These are phyloP conservation scores for Phaeolepiota aurea DNA, from an alignment of 768 basidiomycete species.

Conservation along the genomic window DNA sequence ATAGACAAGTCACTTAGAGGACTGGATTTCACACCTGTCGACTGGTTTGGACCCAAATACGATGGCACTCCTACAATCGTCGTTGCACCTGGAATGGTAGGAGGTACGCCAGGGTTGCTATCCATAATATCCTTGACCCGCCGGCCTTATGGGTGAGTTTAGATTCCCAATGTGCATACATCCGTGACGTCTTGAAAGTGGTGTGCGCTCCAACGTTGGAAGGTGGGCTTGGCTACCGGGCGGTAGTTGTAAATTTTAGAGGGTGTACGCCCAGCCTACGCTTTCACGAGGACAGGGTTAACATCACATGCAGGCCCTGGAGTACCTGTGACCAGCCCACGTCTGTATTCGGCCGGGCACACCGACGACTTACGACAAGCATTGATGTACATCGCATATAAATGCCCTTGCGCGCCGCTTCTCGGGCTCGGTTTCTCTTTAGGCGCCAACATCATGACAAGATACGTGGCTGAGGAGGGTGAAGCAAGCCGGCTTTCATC, in stretches of 20 bases:
- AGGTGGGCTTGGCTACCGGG: constrained; percentile 72
- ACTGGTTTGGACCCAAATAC: constrained; percentile 8
- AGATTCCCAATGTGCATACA: constrained; percentile 74
- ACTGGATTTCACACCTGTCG: constrained; percentile 35
- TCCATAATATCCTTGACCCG: neutral
- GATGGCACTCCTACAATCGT: constrained; percentile 30
- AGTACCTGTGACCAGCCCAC: constrained; percentile 58
- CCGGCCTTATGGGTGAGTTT: neutral
- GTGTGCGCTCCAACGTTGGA: constrained; percentile 50
- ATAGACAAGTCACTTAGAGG: constrained; percentile 21
- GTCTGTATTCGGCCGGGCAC: constrained; percentile 65
- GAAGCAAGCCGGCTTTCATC: constrained; percentile 41
- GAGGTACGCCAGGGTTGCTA: constrained; percentile 13
- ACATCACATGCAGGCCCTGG: constrained; percentile 44
- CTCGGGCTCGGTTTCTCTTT: constrained; percentile 77
- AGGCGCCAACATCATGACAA: constrained; percentile 71
- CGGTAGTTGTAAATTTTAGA: constrained; percentile 69
- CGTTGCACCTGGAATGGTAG: constrained; percentile 24
- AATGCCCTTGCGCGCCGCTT: constrained; percentile 60
- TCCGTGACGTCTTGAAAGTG: constrained; percentile 57
- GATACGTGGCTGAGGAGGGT: constrained; percentile 70
- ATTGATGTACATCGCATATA: constrained; percentile 50
- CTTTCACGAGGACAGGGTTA: constrained; percentile 1
- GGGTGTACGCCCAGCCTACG: constrained; percentile 43
- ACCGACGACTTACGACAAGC: constrained; percentile 72